Conservation (phyloP, 345 rosid genomes). For the Pseudoturritis turrita region DNA sequence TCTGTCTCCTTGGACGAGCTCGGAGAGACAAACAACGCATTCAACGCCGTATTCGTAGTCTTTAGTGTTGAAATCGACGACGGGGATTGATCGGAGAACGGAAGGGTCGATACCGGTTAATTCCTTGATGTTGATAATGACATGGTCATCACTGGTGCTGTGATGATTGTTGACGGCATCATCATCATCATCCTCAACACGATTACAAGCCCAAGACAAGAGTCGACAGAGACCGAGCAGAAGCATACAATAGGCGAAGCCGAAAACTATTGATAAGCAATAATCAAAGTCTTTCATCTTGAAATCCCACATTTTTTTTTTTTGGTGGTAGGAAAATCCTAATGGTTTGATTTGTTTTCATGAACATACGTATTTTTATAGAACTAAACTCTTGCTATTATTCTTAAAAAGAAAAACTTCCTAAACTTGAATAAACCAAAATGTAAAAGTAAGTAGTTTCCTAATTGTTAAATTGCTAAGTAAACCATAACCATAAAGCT, state of each 20-base stretch:
- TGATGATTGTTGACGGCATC: background rate
- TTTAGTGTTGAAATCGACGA: slow-evolving; percentile 34
- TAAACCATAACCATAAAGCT: background rate
- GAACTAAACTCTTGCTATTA: background rate
- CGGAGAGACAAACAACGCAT: slow-evolving; percentile 71
- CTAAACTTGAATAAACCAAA: background rate
- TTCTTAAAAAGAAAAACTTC: background rate
- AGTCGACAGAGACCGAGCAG: background rate
- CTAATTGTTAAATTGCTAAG: background rate
- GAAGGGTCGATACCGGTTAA: slow-evolving; percentile 43
- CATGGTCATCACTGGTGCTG: background rate
- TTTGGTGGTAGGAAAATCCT: background rate
- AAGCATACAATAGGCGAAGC: background rate
- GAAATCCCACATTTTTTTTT: background rate
- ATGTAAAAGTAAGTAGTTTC: background rate
- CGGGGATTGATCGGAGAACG: slow-evolving; percentile 48
- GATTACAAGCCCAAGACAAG: background rate
- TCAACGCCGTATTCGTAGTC: slow-evolving; percentile 48
- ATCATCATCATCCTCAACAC: background rate
- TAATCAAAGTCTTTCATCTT: background rate
- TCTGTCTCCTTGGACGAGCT: slow-evolving; percentile 56
- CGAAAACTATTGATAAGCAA: background rate
- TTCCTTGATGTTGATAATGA: background rate
- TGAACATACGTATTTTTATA: background rate
- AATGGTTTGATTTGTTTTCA: background rate